Percentiles rank a stretch among this genome's conserved stretches.
phyloP scores from a whole-genome alignment of 495 filamentous ascomycete species.

The Penicillium canariense region DNA sequence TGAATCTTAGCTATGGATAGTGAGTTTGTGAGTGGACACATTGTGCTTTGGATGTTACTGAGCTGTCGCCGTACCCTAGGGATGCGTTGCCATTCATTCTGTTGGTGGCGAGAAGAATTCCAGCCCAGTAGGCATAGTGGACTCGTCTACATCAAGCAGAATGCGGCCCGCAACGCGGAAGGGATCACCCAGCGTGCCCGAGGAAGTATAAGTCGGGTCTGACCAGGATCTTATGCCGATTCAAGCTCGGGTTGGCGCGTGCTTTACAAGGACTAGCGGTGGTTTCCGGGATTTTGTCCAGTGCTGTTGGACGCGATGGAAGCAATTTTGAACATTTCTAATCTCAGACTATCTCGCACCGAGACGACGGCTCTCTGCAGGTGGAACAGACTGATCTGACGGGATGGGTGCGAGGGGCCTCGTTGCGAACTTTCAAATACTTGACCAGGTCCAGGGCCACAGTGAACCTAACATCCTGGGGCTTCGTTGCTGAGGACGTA shows the following conservation, averaged over 20 bases:
- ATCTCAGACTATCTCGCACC: conserved; percentile 50
- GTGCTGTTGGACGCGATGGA: conserved; percentile 64
- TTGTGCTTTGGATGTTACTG: conserved; percentile 21
- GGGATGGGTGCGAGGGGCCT: conserved; percentile 14
- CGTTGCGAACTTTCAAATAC: conserved; percentile 21
- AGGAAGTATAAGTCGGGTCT: conserved; percentile 47
- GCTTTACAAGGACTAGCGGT: conserved; percentile 38
- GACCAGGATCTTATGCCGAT: conserved; percentile 37
- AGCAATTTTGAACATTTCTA: conserved; percentile 55
- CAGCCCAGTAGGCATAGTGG: conserved; percentile 49
- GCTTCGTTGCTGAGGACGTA: conserved; percentile 42
- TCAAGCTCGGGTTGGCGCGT: conserved; percentile 62
- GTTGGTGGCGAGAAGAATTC: conserved; percentile 55
- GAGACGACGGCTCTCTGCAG: conserved; percentile 23
- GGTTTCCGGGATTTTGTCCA: conserved; percentile 59
- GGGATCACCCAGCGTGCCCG: conserved; percentile 55
- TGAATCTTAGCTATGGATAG: conserved; percentile 93
- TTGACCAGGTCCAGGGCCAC: conserved; percentile 34
- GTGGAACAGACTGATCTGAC: conserved; percentile 30
- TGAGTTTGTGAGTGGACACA: conserved; percentile 53
- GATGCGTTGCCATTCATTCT: conserved; percentile 90
- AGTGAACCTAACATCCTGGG: conserved; percentile 33
- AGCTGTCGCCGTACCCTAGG: conserved; percentile 51
- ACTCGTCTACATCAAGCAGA: conserved; percentile 83
- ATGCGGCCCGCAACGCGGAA: conserved; percentile 57